Evolutionary conservation across 2,329 filamentous ascomycete species (phyloP).

Genomic region (Alternaria solani): DNA sequence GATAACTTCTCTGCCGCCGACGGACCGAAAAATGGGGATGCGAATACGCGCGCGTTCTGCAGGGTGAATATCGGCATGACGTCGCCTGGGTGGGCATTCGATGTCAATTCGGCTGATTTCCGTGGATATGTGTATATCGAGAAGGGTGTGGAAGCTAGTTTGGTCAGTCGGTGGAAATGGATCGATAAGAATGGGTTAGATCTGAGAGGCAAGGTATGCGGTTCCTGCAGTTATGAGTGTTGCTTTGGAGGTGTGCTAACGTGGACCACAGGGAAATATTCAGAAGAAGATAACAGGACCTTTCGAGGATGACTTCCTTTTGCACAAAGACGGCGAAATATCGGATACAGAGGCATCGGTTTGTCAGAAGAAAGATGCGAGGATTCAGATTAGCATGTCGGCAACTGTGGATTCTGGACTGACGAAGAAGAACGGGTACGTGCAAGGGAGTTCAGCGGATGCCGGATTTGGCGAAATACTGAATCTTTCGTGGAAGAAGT

Average conservation of each 20-base stretch:
- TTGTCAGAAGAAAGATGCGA: constrained; percentile 35
- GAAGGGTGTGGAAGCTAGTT: constrained; percentile 25
- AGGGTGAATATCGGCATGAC: constrained; percentile 34
- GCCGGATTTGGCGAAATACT: constrained; percentile 29
- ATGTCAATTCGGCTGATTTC: constrained; percentile 35
- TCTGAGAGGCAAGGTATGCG: constrained; percentile 37
- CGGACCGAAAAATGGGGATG: constrained; percentile 27
- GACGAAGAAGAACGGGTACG: constrained; percentile 18
- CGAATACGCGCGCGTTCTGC: constrained; percentile 36
- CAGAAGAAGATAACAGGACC: constrained; percentile 35
- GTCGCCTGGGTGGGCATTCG: constrained; percentile 36
- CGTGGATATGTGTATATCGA: constrained; percentile 32
- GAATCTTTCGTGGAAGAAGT: constrained; percentile 37
- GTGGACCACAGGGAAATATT: constrained; percentile 26
- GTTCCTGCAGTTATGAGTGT: neutral
- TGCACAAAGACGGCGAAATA: constrained; percentile 37
- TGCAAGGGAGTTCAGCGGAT: constrained; percentile 27
- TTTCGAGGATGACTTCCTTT: constrained; percentile 31
- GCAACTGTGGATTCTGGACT: constrained; percentile 25
- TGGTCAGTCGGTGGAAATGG: constrained; percentile 43
- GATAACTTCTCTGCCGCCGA: constrained; percentile 38
- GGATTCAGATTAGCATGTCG: constrained; percentile 34
- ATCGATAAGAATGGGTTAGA: constrained; percentile 31
- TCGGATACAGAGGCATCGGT: constrained; percentile 29
- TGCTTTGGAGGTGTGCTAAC: neutral